phyloP scores from a whole-genome alignment of 2,329 filamentous ascomycete genomes.

The Moelleriella libera region DNA sequence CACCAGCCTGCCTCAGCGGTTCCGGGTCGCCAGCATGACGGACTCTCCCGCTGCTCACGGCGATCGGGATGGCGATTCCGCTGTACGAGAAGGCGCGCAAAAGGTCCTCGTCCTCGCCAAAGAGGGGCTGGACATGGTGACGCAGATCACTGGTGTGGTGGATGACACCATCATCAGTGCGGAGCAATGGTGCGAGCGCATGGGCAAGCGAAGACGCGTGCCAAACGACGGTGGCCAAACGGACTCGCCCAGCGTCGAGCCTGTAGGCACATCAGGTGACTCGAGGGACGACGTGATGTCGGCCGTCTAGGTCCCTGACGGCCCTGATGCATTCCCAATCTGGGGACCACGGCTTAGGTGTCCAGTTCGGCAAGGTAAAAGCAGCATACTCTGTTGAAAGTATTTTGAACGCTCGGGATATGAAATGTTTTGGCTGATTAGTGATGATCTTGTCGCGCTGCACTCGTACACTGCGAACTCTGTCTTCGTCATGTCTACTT shows the following conservation, averaged over 20 bases:
- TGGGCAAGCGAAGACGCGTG: conserved; percentile 34
- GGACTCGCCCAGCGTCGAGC: background rate
- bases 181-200: conserved; percentile 75
- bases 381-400: too few species aligned
- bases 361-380: too few species aligned
- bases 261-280: too few species aligned
- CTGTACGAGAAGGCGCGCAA: conserved; percentile 45
- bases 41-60: conserved; percentile 13
- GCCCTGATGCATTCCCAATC: too few species aligned
- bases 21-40: conserved; percentile 53
- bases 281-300: too few species aligned
- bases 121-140: conserved; percentile 89
- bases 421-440: too few species aligned
- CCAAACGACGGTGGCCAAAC: conserved; percentile 11
- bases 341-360: too few species aligned
- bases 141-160: conserved; percentile 75
- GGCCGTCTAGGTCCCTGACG: too few species aligned
- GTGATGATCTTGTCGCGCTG: too few species aligned
- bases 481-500: too few species aligned
- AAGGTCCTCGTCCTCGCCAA: conserved; percentile 74
- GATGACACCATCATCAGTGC: conserved; percentile 83
- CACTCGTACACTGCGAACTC: too few species aligned
- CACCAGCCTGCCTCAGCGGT: conserved; percentile 71
- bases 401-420: too few species aligned
- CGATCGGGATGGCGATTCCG: conserved; percentile 20